phyloP scores from a whole-genome alignment of 257 asterid genomes.

The Rhazya stricta region DNA sequence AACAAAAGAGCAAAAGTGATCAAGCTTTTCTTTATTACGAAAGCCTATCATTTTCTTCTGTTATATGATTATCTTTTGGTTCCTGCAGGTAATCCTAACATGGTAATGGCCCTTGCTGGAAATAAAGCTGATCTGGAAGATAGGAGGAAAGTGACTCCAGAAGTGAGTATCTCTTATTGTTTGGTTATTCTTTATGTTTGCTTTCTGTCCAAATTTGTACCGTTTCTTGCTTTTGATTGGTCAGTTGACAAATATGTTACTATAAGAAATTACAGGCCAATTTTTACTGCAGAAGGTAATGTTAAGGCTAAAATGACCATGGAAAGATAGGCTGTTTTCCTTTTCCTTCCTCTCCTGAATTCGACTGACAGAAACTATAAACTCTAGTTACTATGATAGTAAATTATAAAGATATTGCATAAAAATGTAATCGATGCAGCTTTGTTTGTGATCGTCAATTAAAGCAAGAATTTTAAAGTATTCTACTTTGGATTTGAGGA shows the following conservation, averaged over 20 bases:
- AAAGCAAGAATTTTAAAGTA: neutral
- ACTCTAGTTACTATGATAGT: neutral
- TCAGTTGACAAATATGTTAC: neutral
- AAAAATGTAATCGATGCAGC: neutral
- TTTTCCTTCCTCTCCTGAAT: neutral
- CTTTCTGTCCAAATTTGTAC: neutral
- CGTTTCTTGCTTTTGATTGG: neutral
- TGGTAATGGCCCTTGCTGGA: constrained; percentile 94
- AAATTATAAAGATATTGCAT: no score
- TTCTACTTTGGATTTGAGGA: neutral
- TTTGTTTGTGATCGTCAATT: neutral
- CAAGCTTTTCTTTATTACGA: neutral
- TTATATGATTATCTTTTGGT: constrained; percentile 3
- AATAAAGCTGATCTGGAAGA: constrained; percentile 64
- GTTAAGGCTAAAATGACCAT: neutral
- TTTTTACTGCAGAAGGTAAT: neutral
- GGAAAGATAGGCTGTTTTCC: neutral
- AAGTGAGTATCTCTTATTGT: constrained; percentile 6
- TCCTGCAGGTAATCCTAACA: constrained; percentile 72
- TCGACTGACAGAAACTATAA: neutral
- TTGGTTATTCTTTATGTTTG: neutral
- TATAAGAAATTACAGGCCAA: neutral
- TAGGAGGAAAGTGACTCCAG: constrained; percentile 13
- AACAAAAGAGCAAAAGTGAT: neutral
- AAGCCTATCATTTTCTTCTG: neutral